Percentiles rank a stretch among this genome's conserved stretches.
phyloP scores from a whole-genome alignment of 2,329 filamentous ascomycete genomes.

The Pezicula rhizophila region DNA sequence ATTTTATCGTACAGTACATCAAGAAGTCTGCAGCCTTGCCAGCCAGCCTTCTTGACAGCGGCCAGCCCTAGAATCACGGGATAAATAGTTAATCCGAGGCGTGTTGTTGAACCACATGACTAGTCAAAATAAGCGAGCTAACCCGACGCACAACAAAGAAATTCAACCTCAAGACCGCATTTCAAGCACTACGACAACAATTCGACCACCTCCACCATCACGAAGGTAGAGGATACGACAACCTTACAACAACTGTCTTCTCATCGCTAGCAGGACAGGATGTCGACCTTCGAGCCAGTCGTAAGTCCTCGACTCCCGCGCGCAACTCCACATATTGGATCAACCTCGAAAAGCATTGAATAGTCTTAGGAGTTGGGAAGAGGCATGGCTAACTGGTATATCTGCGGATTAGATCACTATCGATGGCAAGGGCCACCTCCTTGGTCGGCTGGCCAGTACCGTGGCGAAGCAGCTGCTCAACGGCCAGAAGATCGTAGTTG shows the following conservation, averaged over 20 bases:
- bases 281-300: slow-evolving; percentile 66
- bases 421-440: slow-evolving; percentile 99
- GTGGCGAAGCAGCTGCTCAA: slow-evolving; percentile 98
- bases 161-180: slow-evolving; percentile 12
- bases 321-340: slow-evolving; percentile 6
- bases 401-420: slow-evolving; percentile 72
- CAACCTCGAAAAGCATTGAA: background rate
- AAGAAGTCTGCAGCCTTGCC: no score
- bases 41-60: no score
- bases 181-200: slow-evolving; percentile 20
- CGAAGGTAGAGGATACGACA: slow-evolving; percentile 29
- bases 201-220: slow-evolving; percentile 24
- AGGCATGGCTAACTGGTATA: slow-evolving; percentile 28
- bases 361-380: slow-evolving; percentile 4
- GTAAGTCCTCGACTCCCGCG: slow-evolving; percentile 44
- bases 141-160: background rate
- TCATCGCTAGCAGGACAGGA: slow-evolving; percentile 38
- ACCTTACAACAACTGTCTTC: slow-evolving; percentile 28
- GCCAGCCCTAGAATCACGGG: no score
- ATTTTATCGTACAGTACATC: no score
- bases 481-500: slow-evolving; percentile 98
- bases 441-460: slow-evolving; percentile 96
- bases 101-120: no score
- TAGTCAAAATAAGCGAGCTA: no score
- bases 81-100: no score